Evolutionary conservation across 495 filamentous ascomycete genomes (phyloP), one percentile per base, ranked within the genome.

Genomic region (Talaromyces proteolyticus): DNA sequence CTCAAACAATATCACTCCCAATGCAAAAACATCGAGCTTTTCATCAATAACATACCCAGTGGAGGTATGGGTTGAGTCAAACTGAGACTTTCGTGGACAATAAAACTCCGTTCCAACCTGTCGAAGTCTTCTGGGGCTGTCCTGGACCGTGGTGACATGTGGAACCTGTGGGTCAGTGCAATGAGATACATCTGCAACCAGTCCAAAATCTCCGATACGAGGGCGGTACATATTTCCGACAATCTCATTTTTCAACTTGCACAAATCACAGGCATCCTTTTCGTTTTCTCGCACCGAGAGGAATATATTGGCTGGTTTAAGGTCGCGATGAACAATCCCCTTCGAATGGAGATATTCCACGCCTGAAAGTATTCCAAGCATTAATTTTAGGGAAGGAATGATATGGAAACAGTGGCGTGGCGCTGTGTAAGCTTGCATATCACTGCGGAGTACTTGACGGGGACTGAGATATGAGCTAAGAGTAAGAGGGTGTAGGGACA

Each of bases 291-390:
- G 58, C 18, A 55, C 50, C 11, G 64, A 73, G 23, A 87, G 70
- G 42, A 89, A 77, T 10, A 89, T 78, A 47, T 88, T 89, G 14
- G 85, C 85, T 0, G 84, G 85, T 58, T 89, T 89, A 37, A 89
- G 62, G 55, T 89, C 85, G 4, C 85, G 70, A 57, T 89, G 85
- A 2, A 80, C 79, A 52, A 88, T 80, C 4, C 67, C 66, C 20
- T 76, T 72, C 0, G 69, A 65, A 50, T 88, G 85, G 10, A 87
- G 64, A 56, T 87, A 85, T 42, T 81, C 72, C 7, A 88, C 72
- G 0, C 72, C 72, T 1, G 68, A 60, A 36, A 73, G 56, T 23
- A 76, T 73, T 6, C 66, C 66, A 3, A 71, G 51, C 42, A 79
- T 66, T 3, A 80, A 47, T 36, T 52, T 65, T 12, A 75, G 43